Base-by-base conservation (phyloP, 2,329 filamentous ascomycete species). In the Madurella fahalii region DNA sequence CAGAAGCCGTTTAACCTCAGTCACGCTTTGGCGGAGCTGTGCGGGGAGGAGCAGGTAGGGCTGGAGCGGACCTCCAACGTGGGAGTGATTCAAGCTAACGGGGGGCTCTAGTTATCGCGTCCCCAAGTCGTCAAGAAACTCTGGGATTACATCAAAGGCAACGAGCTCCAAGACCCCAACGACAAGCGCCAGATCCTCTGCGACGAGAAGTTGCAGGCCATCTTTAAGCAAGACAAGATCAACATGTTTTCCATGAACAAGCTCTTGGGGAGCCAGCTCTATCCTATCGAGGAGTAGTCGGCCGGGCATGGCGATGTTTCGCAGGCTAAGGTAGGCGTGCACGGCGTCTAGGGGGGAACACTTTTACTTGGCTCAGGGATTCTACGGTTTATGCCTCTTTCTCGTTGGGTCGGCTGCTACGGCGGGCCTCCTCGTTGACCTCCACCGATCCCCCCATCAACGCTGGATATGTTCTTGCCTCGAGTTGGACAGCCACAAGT, bases 191-290 rank as follows among this genome's bases (percentile, higher is more conserved):
- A 96, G 63, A 99, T 99, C 60, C 77, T 84, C 30, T 99, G 94
- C 73, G 94, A 99, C 71, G 90, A 95, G 20, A 85, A 84, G 63
- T 87, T 99, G 87, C 85, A 89, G 57, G 87, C 88, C 7, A 88
- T 99, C 8, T 99, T 99, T 76, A 95, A 95, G 71, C 82, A 88
- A 66, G 84, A 91, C 65, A 89, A 83, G 66, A 88, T 99, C 47
- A 90, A 97, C 72, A 99, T 99, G 94, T 99, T 99, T 72, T 92
- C 90, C 63, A 97, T 99, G 93, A 97, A 96, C 77, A 96, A 96
- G 77, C 83, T 96, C 15, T 83, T 97, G 11, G 90, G 89, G 59
- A 86, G 87, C 68, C 93, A 97, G 67, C 78, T 97, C 40, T 96
- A 95, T 68, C 89, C 87, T 2, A 80, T 89, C 46, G 90, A 93